phyloP scores from a whole-genome alignment of 2,329 filamentous ascomycete species.

The Aaosphaeria pasadenensis region DNA sequence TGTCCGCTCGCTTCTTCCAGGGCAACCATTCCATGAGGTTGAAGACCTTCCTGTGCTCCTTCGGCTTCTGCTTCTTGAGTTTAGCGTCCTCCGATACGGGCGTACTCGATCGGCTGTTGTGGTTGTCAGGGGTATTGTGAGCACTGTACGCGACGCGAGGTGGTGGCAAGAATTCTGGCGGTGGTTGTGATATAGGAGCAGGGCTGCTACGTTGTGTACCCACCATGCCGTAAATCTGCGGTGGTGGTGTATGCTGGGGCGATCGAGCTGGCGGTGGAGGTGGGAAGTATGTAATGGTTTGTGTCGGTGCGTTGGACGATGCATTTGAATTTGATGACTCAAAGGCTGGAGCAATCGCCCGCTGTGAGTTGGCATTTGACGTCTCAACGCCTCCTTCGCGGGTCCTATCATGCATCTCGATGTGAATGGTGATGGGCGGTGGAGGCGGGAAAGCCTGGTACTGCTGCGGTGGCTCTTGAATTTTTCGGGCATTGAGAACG shows the following conservation, averaged over 20 bases:
- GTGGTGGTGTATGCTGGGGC: conserved; percentile 8
- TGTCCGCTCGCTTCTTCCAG: conserved; percentile 11
- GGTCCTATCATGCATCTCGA: conserved; percentile 8
- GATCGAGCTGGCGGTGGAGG: not conserved
- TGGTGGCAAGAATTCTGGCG: conserved; percentile 31
- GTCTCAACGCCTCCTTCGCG: not conserved
- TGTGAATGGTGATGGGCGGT: conserved; percentile 26
- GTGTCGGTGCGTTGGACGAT: not conserved
- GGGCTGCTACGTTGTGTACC: not conserved
- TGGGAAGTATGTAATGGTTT: not conserved
- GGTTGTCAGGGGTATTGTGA: conserved; percentile 20
- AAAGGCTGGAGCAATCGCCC: not conserved
- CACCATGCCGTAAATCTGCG: not conserved
- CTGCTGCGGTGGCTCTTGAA: conserved; percentile 14
- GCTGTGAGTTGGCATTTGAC: not conserved
- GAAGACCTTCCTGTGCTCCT: conserved; percentile 29
- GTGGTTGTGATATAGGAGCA: conserved; percentile 11
- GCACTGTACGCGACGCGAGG: conserved; percentile 21
- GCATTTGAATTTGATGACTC: not conserved
- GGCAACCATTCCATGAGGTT: conserved; percentile 22
- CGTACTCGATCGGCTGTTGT: conserved; percentile 23
- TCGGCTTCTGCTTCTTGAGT: conserved; percentile 25
- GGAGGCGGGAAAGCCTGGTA: conserved; percentile 1
- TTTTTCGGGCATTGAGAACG: conserved; percentile 29
- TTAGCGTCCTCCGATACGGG: conserved; percentile 21